A percentile compares a stretch with the other conserved stretches of the same genome.
Conservation (phyloP, 2,329 filamentous ascomycete genomes). For the Cercospora berteroae region DNA sequence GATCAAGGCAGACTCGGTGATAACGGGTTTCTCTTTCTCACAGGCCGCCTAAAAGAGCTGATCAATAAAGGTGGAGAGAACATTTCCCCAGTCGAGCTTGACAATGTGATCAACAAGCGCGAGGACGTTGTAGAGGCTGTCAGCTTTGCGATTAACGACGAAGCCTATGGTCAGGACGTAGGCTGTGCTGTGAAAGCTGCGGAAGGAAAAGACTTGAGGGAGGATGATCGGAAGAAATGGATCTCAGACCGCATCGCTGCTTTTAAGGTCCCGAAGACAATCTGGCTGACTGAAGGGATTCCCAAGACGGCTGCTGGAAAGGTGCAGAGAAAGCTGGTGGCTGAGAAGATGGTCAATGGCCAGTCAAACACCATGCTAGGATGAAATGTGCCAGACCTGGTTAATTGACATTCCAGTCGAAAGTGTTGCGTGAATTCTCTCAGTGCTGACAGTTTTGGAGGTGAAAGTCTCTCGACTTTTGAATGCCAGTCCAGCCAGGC, state of each 20-base stretch:
- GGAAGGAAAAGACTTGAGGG: conserved; percentile 53
- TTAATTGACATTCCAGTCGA: background rate
- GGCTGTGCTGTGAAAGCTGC: conserved; percentile 75
- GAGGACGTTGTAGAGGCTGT: conserved; percentile 73
- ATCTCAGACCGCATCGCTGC: conserved; percentile 68
- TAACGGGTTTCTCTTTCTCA: conserved; percentile 73
- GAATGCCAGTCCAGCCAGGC: no score
- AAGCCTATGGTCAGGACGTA: conserved; percentile 79
- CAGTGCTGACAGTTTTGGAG: no score
- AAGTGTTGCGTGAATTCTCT: no score
- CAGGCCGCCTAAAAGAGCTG: conserved; percentile 83
- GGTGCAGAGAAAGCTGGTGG: conserved; percentile 79
- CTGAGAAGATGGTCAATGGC: conserved; percentile 64
- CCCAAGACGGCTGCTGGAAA: conserved; percentile 71
- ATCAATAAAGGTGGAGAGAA: conserved; percentile 90
- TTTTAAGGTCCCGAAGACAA: conserved; percentile 78
- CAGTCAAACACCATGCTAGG: background rate
- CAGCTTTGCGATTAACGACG: conserved; percentile 77
- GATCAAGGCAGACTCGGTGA: conserved; percentile 76
- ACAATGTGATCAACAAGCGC: conserved; percentile 73
- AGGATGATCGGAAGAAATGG: conserved; percentile 65
- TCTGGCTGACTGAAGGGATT: conserved; percentile 8
- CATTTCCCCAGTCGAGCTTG: conserved; percentile 82
- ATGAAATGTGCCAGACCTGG: background rate
- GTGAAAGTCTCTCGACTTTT: no score